phyloP scores from a whole-genome alignment of 2,329 filamentous ascomycete genomes.

The Pseudocercospora macadamiae region DNA sequence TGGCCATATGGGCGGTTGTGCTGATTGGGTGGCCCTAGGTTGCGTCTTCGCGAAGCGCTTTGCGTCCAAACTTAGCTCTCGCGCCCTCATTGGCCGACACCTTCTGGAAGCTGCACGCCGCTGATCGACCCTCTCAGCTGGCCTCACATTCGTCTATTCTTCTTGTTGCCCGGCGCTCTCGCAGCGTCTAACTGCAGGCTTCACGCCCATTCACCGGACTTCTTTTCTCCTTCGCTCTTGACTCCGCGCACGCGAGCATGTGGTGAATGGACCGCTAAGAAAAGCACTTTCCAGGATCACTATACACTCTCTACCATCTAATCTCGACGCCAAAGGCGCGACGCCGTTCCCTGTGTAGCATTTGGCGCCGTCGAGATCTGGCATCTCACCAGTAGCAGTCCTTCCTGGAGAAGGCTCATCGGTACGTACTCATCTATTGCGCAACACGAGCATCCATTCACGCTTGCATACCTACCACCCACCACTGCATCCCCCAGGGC shows the following conservation, averaged over 20 bases:
- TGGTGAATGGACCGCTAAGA: slow-evolving; percentile 35
- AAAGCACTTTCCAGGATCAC: slow-evolving; percentile 28
- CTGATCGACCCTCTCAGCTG: slow-evolving; percentile 19
- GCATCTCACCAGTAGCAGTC: slow-evolving; percentile 36
- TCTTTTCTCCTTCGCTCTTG: slow-evolving; percentile 8
- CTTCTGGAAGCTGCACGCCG: slow-evolving; percentile 16
- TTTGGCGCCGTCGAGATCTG: slow-evolving; percentile 38
- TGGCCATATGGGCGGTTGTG: slow-evolving; percentile 25
- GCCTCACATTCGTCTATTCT: slow-evolving; percentile 19
- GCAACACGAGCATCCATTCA: slow-evolving; percentile 23
- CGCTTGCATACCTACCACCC: slow-evolving; percentile 15
- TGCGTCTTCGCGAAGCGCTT: slow-evolving; percentile 8
- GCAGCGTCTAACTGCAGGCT: slow-evolving; percentile 20
- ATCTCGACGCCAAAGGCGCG: slow-evolving; percentile 26
- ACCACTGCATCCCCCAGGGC: slow-evolving; percentile 21
- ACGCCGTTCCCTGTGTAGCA: slow-evolving; percentile 32
- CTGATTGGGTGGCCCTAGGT: slow-evolving; percentile 25
- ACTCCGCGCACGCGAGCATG: slow-evolving; percentile 31
- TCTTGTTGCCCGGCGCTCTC: slow-evolving; percentile 15
- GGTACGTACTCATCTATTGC: slow-evolving; percentile 36
- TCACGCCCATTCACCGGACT: slow-evolving; percentile 23
- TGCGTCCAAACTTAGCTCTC: slow-evolving; percentile 14
- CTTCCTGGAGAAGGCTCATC: slow-evolving; percentile 39
- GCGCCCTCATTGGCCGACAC: slow-evolving; percentile 18
- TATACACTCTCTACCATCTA: slow-evolving; percentile 26